Base-by-base conservation (phyloP, 2,329 filamentous ascomycete species). In the Ceratocystis huliohia region DNA sequence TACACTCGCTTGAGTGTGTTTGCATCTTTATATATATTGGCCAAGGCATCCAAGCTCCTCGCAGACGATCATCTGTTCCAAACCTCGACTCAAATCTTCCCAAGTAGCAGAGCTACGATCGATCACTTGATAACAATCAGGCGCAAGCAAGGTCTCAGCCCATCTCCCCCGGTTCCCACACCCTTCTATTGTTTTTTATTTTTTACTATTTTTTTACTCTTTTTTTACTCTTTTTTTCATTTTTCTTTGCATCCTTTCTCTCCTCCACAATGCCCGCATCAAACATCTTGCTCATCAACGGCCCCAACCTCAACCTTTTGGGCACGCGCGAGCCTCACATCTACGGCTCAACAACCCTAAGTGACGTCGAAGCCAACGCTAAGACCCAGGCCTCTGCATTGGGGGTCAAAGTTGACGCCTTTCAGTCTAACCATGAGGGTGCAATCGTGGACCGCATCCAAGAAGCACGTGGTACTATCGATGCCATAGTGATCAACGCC, bases 291-390 rank as follows among this genome's bases (percentile, higher is more conserved):
- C 79, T 91, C 70, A 84, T 91, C 78, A 91, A 91, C 75, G 88
- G 88, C n/a, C 88, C 88, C 41, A 92, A 92, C 74, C 85, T 92
- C 71, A 91, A 91, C 76, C 85, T 92, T 63, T 82, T 92, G 37
- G 88, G 88, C 45, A 87, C 83, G 13, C 81, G 89, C 25, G 88
- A 93, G 74, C 88, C 88, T 17, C 77, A 84, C 33, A 81, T 90
- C 71, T 91, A 92, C 77, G 88, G 88, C 72, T 79, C 78, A 68
- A 85, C 84, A 0, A 90, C 88, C 0, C 83, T 92, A 13, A 63
- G 77, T 22, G 82, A 89, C 70, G 80, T 92, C 17, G 79, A 84
- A 61, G 68, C 74, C 1, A 70, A 76, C 8, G 81, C 82, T 28
- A 72, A 77, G 62, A 68, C 75, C 0, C 83, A 86, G 68, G 83